Evolutionary conservation across 768 basidiomycete species (phyloP).

Genomic region (Tricholoma flavovirens): DNA sequence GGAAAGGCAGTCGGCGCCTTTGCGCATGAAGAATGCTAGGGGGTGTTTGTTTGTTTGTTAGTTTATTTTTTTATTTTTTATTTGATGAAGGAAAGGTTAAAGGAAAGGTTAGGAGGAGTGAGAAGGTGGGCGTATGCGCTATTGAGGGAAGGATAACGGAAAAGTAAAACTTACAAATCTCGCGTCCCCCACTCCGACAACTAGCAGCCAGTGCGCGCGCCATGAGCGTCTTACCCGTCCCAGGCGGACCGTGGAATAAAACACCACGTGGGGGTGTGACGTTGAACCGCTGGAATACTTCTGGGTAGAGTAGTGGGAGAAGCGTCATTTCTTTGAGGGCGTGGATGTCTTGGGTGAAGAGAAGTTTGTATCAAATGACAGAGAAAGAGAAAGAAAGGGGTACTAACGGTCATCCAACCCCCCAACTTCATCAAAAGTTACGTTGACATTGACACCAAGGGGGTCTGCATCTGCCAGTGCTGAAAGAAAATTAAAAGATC

Average conservation of each 20-base stretch:
- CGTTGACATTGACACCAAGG: conserved; percentile 85
- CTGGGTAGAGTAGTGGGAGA: conserved; percentile 90
- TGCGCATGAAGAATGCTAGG: conserved; percentile 98
- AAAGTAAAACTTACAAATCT: conserved; percentile 61
- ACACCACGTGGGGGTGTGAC: conserved; percentile 96
- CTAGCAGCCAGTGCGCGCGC: conserved; percentile 93
- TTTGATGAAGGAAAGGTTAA: no score
- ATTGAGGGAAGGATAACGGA: neutral
- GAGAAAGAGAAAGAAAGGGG: conserved; percentile 10
- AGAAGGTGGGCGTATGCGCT: neutral
- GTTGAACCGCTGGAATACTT: conserved; percentile 90
- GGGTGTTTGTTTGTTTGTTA: no score
- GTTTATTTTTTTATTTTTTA: no score
- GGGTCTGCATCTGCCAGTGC: conserved; percentile 95
- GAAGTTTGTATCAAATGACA: neutral
- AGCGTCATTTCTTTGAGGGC: conserved; percentile 98
- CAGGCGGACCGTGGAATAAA: conserved; percentile 95
- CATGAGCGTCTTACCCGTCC: conserved; percentile 95
- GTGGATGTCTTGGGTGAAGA: conserved; percentile 69
- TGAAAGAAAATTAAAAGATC: conserved; percentile 20
- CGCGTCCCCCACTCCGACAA: conserved; percentile 78
- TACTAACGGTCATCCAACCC: conserved; percentile 89
- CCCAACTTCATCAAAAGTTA: conserved; percentile 95
- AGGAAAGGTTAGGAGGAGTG: no score
- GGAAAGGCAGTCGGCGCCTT: conserved; percentile 94